These are phyloP conservation scores for Rubia tinctorum DNA, from an alignment of 305 asterid genomes.

Conservation along the genomic window DNA sequence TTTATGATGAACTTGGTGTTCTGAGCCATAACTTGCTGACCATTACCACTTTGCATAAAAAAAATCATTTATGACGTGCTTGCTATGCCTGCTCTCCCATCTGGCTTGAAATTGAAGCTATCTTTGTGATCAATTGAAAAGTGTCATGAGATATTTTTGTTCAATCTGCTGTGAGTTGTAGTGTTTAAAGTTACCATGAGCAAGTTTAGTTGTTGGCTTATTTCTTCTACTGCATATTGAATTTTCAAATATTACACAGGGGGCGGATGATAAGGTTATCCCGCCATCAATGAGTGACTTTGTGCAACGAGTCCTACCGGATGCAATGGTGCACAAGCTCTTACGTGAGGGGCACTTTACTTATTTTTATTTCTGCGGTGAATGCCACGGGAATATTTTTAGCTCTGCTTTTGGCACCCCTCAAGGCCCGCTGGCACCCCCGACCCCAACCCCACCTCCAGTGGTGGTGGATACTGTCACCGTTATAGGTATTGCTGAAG, in stretches of 20 bases:
- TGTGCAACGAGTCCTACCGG: constrained; percentile 83
- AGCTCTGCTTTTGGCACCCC: constrained; percentile 65
- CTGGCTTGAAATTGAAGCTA: neutral
- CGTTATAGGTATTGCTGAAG: constrained; percentile 20
- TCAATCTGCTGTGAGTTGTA: neutral
- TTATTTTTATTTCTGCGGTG: constrained; percentile 75
- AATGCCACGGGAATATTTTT: constrained; percentile 74
- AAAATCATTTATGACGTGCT: neutral
- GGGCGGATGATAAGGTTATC: constrained; percentile 53
- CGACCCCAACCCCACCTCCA: constrained; percentile 4
- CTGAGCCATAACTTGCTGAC: constrained; percentile 1
- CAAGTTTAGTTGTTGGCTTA: neutral
- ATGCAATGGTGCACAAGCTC: constrained; percentile 79
- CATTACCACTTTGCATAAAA: neutral
- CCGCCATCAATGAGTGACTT: constrained; percentile 84
- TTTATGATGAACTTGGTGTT: constrained; percentile 3
- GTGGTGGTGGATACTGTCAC: constrained; percentile 26
- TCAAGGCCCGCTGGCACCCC: constrained; percentile 55
- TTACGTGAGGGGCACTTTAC: constrained; percentile 92
- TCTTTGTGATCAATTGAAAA: neutral
- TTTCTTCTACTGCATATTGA: constrained; percentile 9
- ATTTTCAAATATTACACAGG: constrained; percentile 24
- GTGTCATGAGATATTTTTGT: neutral
- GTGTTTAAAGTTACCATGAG: neutral
- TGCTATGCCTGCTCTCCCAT: neutral